Conservation (phyloP, 192 early-diverging fungal species). For the Backusella sp. region DNA sequence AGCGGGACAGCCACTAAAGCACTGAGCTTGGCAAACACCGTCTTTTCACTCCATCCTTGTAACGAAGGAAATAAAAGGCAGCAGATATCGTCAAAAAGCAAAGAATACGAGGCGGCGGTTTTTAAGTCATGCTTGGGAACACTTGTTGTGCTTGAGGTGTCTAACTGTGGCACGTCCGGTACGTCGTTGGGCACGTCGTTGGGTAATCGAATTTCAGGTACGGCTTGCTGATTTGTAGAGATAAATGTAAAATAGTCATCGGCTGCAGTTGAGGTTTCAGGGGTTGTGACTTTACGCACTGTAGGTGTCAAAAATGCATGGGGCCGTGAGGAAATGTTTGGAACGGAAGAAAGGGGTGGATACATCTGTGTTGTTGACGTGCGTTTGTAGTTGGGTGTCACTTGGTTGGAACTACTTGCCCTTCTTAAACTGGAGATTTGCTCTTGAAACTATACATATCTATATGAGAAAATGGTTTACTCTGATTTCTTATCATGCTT, state of each 20-base stretch:
- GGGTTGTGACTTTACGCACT: not conserved
- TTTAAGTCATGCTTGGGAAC: not conserved
- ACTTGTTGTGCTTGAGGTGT: not conserved
- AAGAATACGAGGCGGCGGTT: not conserved
- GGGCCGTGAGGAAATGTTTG: not conserved
- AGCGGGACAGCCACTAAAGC: constrained; percentile 51
- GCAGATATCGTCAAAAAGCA: constrained; percentile 21
- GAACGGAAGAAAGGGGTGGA: not conserved
- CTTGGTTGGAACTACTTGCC: constrained; percentile 3
- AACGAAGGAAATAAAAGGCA: constrained; percentile 56
- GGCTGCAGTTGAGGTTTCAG: constrained; percentile 3
- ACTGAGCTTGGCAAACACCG: constrained; percentile 39
- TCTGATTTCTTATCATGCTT: not conserved
- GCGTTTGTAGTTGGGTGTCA: not conserved
- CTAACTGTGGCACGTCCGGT: not conserved
- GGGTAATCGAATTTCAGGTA: constrained; percentile 20
- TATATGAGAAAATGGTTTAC: too few species aligned
- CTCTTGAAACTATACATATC: not conserved
- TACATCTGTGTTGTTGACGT: not conserved
- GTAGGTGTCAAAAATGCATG: not conserved
- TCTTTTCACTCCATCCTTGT: constrained; percentile 50
- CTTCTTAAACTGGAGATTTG: constrained; percentile 9
- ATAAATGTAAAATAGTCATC: constrained; percentile 31
- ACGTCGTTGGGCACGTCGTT: not conserved
- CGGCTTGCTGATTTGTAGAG: constrained; percentile 3